These are phyloP conservation scores for Chlamydomonas sp. DNA, from an alignment of 139 green algal species.

Conservation along the genomic window DNA sequence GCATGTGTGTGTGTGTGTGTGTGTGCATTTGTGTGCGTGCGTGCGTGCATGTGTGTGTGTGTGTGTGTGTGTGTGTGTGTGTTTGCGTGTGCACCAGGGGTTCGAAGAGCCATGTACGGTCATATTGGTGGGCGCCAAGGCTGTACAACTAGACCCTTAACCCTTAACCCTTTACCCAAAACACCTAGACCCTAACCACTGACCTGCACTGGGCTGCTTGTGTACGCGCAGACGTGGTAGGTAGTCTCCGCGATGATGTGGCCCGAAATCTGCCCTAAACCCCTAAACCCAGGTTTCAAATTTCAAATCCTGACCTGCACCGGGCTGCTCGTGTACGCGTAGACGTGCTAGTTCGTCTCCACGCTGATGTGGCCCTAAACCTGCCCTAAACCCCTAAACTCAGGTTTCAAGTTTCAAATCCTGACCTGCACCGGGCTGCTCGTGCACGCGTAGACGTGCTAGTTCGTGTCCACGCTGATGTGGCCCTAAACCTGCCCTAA, in stretches of 20 bases:
- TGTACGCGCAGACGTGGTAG: slow-evolving; percentile 66
- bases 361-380: slow-evolving; percentile 3
- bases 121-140: neutral
- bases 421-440: neutral
- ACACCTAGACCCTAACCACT: slow-evolving; percentile 44
- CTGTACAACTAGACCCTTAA: neutral
- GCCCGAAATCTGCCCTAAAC: neutral
- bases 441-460: too few species aligned
- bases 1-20: slow-evolving; percentile 70
- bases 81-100: slow-evolving; percentile 63
- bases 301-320: slow-evolving; percentile 56
- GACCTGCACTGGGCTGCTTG: slow-evolving; percentile 49
- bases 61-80: too few species aligned
- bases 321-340: slow-evolving; percentile 71
- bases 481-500: neutral
- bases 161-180: neutral
- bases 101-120: neutral
- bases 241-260: slow-evolving; percentile 2
- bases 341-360: slow-evolving; percentile 21
- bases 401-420: neutral
- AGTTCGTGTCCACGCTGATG: slow-evolving; percentile 65
- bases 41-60: neutral
- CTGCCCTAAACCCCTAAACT: neutral
- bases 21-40: slow-evolving; percentile 11
- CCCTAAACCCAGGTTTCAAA: neutral